Evolutionary conservation across 768 basidiomycete species (phyloP), one percentile per base, ranked within the genome.

Genomic region (Saitozyma podzolica): DNA sequence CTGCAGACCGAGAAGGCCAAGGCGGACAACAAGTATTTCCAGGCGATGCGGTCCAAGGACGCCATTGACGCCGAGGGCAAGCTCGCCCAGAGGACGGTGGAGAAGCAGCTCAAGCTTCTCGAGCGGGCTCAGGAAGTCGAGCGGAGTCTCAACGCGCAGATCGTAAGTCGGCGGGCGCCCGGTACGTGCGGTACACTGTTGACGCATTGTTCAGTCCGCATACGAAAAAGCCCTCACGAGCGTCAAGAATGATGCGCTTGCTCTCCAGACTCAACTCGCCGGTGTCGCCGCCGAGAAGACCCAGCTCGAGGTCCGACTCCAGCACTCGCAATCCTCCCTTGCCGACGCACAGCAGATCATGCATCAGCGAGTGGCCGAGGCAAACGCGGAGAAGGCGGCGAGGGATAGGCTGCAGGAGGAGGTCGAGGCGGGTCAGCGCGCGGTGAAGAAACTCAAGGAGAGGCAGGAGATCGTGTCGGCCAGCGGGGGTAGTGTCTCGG

Each of bases 21-120:
- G 81, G 87, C 90, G 14, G 94, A 97, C 63, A 95, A 93, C 82
- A 97, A 94, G 78, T 98, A 86, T 75, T 98, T 87, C 74, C 85
- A 90, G 16, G 88, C 88, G 2, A 90, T 95, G 88, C 87, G 92
- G 40, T 87, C 89, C 61, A 92, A 89, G 80, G 92, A 96, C 62
- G 87, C 90, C 16, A 80, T 88, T 3, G 90, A 92, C 40, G 82
- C 82, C 1, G 90, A 92, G 75, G 84, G 87, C 51, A 91, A 91
- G 78, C 85, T 82, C 40, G 79, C 87, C 41, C 73, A 81, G 16
- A 84, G 87, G 54, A 83, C 81, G 40, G 76, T 84, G 14, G 86
- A 88, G 67, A 86, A 86, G 58, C 86, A 88, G 67, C 80, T 82
- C 37, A 85, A 84, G 61, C 84, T 85, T 7, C 81, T 93, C 11